These are phyloP conservation scores for Dictyostelium intermedium DNA, from an alignment of 78 protist species.

Conservation along the genomic window DNA sequence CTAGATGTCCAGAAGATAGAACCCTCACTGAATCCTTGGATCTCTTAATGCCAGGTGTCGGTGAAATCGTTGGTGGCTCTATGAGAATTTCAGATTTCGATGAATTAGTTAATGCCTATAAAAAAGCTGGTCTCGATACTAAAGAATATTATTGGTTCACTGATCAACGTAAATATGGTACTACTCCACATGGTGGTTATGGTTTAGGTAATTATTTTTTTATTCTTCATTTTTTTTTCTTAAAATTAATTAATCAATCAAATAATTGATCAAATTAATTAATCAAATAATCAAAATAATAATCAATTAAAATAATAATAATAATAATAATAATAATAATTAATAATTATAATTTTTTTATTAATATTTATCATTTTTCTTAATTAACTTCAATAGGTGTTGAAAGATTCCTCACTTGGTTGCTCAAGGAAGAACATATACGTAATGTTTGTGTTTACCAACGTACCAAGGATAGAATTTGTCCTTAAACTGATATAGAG, in stretches of 20 bases:
- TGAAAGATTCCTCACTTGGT: conserved; percentile 95
- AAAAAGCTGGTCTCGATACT: conserved; percentile 91
- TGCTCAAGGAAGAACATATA: conserved; percentile 89
- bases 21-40: conserved; percentile 85
- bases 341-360: background rate
- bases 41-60: conserved; percentile 97
- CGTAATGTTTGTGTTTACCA: conserved; percentile 96
- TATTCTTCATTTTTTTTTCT: background rate
- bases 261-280: too few relatives aligned
- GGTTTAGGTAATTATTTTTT: conserved; percentile 94
- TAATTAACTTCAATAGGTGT: background rate
- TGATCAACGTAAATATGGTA: conserved; percentile 96
- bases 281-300: too few relatives aligned
- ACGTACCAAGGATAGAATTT: conserved; percentile 88
- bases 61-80: conserved; percentile 98
- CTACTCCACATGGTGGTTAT: conserved; percentile 98
- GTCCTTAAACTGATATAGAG: conserved; percentile 88
- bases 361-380: background rate
- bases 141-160: conserved; percentile 96
- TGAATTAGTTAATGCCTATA: conserved; percentile 85
- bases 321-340: too few relatives aligned
- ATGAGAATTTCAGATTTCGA: conserved; percentile 92
- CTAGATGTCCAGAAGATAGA: conserved; percentile 77
- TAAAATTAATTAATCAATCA: too few relatives aligned
- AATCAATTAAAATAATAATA: too few relatives aligned